phyloP scores from a whole-genome alignment of 2,329 filamentous ascomycete species.

The Arthrobotrys sinensis region DNA sequence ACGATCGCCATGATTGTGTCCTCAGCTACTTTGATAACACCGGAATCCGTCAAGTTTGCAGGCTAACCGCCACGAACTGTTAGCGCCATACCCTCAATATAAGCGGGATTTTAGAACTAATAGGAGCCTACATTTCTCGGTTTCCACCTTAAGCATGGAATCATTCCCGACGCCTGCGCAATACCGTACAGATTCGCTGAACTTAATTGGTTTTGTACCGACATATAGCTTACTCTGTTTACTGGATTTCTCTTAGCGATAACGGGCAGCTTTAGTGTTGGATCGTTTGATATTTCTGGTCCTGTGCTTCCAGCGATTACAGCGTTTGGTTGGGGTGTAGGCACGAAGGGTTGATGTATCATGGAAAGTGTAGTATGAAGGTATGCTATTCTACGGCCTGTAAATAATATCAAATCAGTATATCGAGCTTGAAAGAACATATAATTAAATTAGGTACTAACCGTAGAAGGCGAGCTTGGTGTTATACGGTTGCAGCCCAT shows the following conservation, averaged over 20 bases:
- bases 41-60: conserved; percentile 79
- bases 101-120: conserved; percentile 45
- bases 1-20: conserved; percentile 87
- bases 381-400: conserved; percentile 60
- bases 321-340: conserved; percentile 3
- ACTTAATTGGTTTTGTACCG: conserved; percentile 76
- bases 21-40: conserved; percentile 80
- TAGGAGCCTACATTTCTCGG: conserved; percentile 77
- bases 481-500: conserved; percentile 93
- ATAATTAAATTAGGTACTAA: conserved; percentile 68
- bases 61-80: conserved; percentile 68
- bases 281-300: conserved; percentile 71
- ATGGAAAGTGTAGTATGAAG: conserved; percentile 56
- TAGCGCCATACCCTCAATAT: conserved; percentile 1
- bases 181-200: conserved; percentile 78
- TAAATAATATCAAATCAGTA: not conserved
- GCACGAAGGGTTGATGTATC: conserved; percentile 39
- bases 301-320: conserved; percentile 64
- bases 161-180: conserved; percentile 79
- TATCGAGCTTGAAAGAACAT: conserved; percentile 59
- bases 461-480: conserved; percentile 91
- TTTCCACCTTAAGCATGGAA: conserved; percentile 87
- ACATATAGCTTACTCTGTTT: conserved; percentile 77
- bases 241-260: conserved; percentile 70
- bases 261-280: conserved; percentile 79